These are phyloP conservation scores for Coniella lustricola DNA, from an alignment of 2,329 filamentous ascomycete species.

Conservation along the genomic window DNA sequence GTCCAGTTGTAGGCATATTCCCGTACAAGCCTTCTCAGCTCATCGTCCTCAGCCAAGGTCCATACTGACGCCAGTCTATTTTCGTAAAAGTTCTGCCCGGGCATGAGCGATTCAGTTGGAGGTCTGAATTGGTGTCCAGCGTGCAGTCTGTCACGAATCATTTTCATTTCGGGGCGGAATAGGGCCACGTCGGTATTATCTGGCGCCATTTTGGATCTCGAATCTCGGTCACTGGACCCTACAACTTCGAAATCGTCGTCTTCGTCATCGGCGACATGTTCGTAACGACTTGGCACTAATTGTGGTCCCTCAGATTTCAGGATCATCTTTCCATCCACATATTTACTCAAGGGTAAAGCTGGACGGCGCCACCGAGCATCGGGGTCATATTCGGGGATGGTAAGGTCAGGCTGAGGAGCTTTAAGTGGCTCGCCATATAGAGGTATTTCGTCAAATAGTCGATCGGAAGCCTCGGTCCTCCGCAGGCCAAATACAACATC, in stretches of 20 bases:
- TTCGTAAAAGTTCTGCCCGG: slow-evolving; percentile 84
- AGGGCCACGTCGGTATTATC: slow-evolving; percentile 73
- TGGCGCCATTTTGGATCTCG: slow-evolving; percentile 46
- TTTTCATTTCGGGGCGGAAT: slow-evolving; percentile 83
- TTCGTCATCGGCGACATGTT: slow-evolving; percentile 67
- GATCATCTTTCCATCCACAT: slow-evolving; percentile 72
- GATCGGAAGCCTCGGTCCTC: slow-evolving; percentile 66
- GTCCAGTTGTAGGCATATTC: slow-evolving; percentile 99
- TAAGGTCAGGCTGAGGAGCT: slow-evolving; percentile 50
- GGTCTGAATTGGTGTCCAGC: slow-evolving; percentile 89
- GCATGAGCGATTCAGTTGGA: slow-evolving; percentile 87
- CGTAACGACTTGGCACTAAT: slow-evolving; percentile 73
- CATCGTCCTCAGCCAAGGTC: slow-evolving; percentile 85
- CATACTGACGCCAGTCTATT: slow-evolving; percentile 81
- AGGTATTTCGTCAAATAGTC: slow-evolving; percentile 72
- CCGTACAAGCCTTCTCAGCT: slow-evolving; percentile 74
- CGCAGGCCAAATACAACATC: slow-evolving; percentile 75
- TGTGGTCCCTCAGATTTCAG: slow-evolving; percentile 59
- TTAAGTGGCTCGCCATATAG: slow-evolving; percentile 63
- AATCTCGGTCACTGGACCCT: slow-evolving; percentile 26
- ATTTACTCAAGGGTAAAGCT: slow-evolving; percentile 81
- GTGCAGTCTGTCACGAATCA: slow-evolving; percentile 82
- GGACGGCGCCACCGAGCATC: slow-evolving; percentile 68
- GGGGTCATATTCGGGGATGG: slow-evolving; percentile 52
- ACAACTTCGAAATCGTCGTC: slow-evolving; percentile 42